A percentile compares a stretch with the other conserved stretches of the same genome.
Evolutionary conservation across 345 rosid species (phyloP).

Genomic region (Lumnitzera racemosa): DNA sequence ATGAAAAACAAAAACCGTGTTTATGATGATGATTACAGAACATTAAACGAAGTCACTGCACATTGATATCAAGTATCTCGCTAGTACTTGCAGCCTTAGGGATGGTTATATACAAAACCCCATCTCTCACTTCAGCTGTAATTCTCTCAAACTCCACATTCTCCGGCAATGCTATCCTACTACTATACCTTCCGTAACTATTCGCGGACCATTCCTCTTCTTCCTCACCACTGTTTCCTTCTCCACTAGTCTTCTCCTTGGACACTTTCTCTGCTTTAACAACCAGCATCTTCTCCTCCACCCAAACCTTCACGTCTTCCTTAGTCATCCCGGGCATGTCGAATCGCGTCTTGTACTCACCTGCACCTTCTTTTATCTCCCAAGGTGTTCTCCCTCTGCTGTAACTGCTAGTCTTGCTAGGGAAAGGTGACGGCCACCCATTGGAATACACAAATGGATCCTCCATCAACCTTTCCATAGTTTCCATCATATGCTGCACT

Average conservation of each 20-base stretch:
- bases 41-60: constrained; percentile 9
- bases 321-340: constrained; percentile 71
- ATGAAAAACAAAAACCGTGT: too few relatives aligned
- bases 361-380: constrained; percentile 52
- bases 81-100: constrained; percentile 30
- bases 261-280: constrained; percentile 47
- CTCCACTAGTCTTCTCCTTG: constrained; percentile 9
- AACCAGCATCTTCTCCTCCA: constrained; percentile 51
- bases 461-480: constrained; percentile 57
- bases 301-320: constrained; percentile 56
- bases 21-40: too few relatives aligned
- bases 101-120: constrained; percentile 42
- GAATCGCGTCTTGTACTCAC: constrained; percentile 53
- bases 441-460: constrained; percentile 29
- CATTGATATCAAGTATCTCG: constrained; percentile 27
- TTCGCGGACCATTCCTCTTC: constrained; percentile 46
- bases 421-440: constrained; percentile 21
- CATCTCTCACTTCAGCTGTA: constrained; percentile 56
- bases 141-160: constrained; percentile 51
- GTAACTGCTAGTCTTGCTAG: constrained; percentile 18
- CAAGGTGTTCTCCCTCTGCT: constrained; percentile 60
- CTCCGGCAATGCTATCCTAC: constrained; percentile 61
- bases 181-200: constrained; percentile 47
- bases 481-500: constrained; percentile 62
- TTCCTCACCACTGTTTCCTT: constrained; percentile 5